phyloP scores from a whole-genome alignment of 2,329 filamentous ascomycete genomes.

The Diaporthe sp. region DNA sequence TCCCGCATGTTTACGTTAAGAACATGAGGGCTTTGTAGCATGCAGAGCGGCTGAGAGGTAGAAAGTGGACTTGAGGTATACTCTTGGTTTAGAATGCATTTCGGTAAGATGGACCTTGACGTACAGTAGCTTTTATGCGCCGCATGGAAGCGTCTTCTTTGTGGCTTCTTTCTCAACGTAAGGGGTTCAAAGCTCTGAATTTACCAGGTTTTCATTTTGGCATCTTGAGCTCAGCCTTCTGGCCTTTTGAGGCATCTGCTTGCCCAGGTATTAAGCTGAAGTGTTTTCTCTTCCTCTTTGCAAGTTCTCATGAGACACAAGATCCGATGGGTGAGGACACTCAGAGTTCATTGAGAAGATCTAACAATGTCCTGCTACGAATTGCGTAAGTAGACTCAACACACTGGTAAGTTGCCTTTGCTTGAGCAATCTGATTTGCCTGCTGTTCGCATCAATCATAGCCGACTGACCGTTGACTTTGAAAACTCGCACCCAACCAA shows the following conservation, averaged over 20 bases:
- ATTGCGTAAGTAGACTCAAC: neutral
- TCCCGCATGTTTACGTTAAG: neutral
- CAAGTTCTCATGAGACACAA: neutral
- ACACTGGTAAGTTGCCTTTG: neutral
- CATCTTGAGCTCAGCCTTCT: neutral
- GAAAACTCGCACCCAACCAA: neutral
- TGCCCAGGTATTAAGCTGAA: neutral
- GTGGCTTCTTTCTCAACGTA: too few species aligned
- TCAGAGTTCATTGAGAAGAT: neutral
- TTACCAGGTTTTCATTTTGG: neutral
- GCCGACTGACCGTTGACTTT: neutral
- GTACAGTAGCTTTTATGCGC: neutral
- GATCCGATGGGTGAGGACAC: neutral
- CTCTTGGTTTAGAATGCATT: neutral
- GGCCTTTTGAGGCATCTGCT: neutral
- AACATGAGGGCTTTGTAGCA: neutral
- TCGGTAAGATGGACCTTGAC: neutral
- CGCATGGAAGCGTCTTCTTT: neutral
- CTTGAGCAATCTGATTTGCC: neutral
- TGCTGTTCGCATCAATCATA: neutral
- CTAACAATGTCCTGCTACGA: neutral
- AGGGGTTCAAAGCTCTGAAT: neutral
- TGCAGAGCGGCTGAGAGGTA: neutral
- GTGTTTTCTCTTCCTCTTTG: neutral
- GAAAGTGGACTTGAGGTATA: neutral